Evolutionary conservation across 1,284 basidiomycete genomes (phyloP), one percentile per base, ranked within the genome.

Genomic region (Papiliotrema laurentii): DNA sequence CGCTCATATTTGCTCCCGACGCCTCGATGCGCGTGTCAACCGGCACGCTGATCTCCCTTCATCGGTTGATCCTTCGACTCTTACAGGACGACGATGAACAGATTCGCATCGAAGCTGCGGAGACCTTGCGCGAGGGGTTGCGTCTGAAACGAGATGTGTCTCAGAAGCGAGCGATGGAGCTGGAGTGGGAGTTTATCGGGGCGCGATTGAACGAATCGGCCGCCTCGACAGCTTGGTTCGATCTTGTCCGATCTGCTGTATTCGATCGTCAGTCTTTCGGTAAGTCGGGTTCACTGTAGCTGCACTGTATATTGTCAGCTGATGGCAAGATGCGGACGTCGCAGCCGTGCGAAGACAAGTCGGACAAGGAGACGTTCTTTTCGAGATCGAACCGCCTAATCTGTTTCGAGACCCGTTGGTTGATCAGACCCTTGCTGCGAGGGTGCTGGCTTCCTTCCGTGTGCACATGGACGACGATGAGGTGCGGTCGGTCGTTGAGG

Each of bases 341-440:
- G n/a, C 13, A 7, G 30, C n/a, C 5, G 11, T 35, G 9, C 14
- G 16, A 21, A 27, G 19, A 16, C 30, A 26, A 13, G 5, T 22
- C 9, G 38, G 38, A 5, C n/a, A 34, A 34, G 30, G 47, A 14
- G 56, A 56, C 5, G 59, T 61, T 18, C 51, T 74, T 18, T 74
- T 74, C 58, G 66, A 63, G 14, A 56, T 64, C 24, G 72, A 74
- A 47, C 62, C 68, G 22, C 58, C 68, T 0, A 74, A 74, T 50
- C 61, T 72, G 19, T 74, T 64, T 58, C 62, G 66, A 9, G 61
- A 73, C 49, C 46, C 61, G 13, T 49, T 66, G 1, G 51, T 55
- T 14, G 67, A 66, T 28, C 56, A 59, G 0, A 18, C 19, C 3
- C 40, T 56, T 19, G 69, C 68, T 5, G 50, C 60, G 0, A 27